A percentile compares a stretch with the other conserved stretches of the same genome.
Conservation (phyloP, 2,329 filamentous ascomycete genomes). For the Epichloe amarillans region DNA sequence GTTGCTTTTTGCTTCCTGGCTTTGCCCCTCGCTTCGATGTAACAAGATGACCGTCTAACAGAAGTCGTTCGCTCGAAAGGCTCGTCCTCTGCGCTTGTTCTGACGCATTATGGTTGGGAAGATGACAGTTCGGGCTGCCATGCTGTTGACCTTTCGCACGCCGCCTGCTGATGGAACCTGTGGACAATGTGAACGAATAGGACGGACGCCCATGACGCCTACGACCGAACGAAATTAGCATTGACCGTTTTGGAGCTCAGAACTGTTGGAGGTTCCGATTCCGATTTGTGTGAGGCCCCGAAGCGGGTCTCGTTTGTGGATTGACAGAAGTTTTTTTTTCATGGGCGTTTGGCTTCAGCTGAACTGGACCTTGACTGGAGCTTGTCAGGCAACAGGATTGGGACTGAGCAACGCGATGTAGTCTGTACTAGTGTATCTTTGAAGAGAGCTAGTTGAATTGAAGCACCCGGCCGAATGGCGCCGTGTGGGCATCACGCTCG, state of each 20-base stretch:
- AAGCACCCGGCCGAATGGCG: neutral
- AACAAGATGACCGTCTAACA: neutral
- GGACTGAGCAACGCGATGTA: neutral
- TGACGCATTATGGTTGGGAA: neutral
- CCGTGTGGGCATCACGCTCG: neutral
- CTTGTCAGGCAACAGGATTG: neutral
- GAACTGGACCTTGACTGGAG: neutral
- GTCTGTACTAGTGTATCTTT: neutral
- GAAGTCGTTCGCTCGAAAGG: neutral
- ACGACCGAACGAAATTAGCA: neutral
- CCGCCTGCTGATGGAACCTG: neutral
- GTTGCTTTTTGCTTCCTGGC: neutral
- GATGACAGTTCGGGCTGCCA: neutral
- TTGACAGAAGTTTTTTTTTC: neutral
- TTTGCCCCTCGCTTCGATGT: constrained; percentile 1
- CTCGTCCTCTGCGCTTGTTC: neutral
- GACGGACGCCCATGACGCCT: neutral
- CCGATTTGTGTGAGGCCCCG: neutral
- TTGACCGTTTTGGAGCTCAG: neutral
- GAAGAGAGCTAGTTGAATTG: neutral
- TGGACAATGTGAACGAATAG: neutral
- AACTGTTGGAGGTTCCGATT: neutral
- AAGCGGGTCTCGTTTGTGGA: neutral
- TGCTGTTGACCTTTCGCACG: neutral
- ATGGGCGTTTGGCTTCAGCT: neutral